Evolutionary conservation across 805 yeast species (phyloP).

Genomic region (Lipomyces yamanashiensis): DNA sequence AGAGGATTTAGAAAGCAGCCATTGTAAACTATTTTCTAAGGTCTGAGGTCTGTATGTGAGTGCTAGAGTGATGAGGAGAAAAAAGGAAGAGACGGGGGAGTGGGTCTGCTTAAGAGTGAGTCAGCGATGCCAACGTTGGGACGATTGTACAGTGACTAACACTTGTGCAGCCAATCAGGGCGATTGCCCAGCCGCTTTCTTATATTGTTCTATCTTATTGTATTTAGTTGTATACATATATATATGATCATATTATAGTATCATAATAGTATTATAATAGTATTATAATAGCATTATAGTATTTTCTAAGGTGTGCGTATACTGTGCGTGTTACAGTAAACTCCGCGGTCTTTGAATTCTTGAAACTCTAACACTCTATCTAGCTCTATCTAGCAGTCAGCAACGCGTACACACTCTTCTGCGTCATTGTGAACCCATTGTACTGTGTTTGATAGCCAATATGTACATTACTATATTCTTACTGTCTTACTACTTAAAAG

Average conservation of each 20-base stretch:
- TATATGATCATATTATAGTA: no score
- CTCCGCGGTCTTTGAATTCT: not conserved
- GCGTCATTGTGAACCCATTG: no score
- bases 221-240: not conserved
- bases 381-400: not conserved
- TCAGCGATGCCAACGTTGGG: constrained; percentile 12
- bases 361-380: not conserved
- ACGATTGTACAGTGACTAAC: constrained; percentile 22
- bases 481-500: no score
- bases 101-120: constrained; percentile 25
- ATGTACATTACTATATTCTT: no score
- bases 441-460: no score
- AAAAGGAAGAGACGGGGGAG: constrained; percentile 6
- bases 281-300: no score
- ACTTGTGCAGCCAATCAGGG: constrained; percentile 25
- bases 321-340: not conserved
- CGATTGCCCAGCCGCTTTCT: not conserved
- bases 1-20: constrained; percentile 25
- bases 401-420: no score
- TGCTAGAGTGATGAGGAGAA: not conserved
- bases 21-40: constrained; percentile 15
- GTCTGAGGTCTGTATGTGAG: not conserved
- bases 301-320: no score
- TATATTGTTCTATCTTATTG: no score
- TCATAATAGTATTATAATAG: no score